A percentile compares a stretch with the other conserved stretches of the same genome.
These are phyloP conservation scores for Madurella mycetomatis DNA, from an alignment of 2,329 filamentous ascomycete genomes.

Conservation along the genomic window DNA sequence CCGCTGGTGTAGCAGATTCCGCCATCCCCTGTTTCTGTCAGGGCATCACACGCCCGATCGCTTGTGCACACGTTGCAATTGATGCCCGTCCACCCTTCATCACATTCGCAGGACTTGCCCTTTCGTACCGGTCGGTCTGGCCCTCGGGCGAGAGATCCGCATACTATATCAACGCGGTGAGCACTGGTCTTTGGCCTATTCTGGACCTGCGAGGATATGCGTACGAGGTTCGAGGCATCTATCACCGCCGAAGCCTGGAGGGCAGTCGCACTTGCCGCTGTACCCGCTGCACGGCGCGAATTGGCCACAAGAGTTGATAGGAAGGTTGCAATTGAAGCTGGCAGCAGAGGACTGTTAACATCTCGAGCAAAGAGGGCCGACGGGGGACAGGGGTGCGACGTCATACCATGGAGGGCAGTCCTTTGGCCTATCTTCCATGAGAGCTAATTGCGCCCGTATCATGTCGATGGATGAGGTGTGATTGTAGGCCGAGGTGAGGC, in stretches of 20 bases:
- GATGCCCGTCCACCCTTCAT: conserved; percentile 91
- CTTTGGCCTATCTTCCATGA: conserved; percentile 68
- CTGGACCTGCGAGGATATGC: conserved; percentile 22
- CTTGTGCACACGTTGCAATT: conserved; percentile 95
- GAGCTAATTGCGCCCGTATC: conserved; percentile 61
- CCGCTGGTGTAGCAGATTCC: conserved; percentile 92
- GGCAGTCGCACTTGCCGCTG: conserved; percentile 90
- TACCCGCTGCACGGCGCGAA: conserved; percentile 84
- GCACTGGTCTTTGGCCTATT: conserved; percentile 5
- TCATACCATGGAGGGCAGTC: conserved; percentile 72
- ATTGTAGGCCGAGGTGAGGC: conserved; percentile 34
- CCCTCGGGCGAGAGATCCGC: conserved; percentile 80
- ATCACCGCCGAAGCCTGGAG: conserved; percentile 86
- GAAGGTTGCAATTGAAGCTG: conserved; percentile 97
- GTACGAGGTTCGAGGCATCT: conserved; percentile 80
- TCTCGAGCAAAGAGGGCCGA: neutral
- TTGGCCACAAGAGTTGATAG: conserved; percentile 86
- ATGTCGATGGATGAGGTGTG: conserved; percentile 60
- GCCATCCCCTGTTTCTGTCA: conserved; percentile 78
- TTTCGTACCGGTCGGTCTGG: conserved; percentile 71
- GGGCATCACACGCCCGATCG: conserved; percentile 75
- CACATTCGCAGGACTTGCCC: conserved; percentile 72
- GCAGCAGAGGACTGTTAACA: conserved; percentile 21
- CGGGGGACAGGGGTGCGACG: conserved; percentile 47
- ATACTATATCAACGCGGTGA: conserved; percentile 50